Percentiles rank a stretch among this genome's conserved stretches.
These are phyloP conservation scores for Yarrowia hollandica DNA, from an alignment of 805 yeast species.

Conservation along the genomic window DNA sequence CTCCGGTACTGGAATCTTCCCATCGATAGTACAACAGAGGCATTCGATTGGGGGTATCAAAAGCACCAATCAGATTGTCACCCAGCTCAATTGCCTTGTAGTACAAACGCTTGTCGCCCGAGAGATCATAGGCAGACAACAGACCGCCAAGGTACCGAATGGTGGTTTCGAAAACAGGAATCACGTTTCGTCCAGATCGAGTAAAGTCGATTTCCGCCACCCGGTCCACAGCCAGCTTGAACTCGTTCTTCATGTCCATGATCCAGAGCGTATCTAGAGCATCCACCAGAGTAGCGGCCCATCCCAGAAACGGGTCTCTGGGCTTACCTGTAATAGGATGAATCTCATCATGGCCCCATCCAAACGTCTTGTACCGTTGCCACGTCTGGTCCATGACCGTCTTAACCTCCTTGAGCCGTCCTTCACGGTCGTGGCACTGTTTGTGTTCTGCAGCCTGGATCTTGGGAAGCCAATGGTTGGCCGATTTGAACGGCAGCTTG, in stretches of 20 bases:
- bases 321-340: constrained; percentile 43
- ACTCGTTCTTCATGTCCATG: constrained; percentile 48
- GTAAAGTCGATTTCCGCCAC: constrained; percentile 46
- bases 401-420: constrained; percentile 40
- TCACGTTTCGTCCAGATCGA: constrained; percentile 44
- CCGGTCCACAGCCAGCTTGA: constrained; percentile 44
- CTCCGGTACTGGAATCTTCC: constrained; percentile 37
- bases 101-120: constrained; percentile 43
- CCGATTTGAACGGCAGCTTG: background rate
- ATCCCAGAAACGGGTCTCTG: constrained; percentile 48
- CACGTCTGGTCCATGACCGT: constrained; percentile 48
- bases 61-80: constrained; percentile 52
- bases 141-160: constrained; percentile 57
- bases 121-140: constrained; percentile 53
- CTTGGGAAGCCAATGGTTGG: constrained; percentile 22
- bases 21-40: constrained; percentile 52
- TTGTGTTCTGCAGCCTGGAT: constrained; percentile 32
- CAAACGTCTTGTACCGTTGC: constrained; percentile 46
- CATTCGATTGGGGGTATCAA: constrained; percentile 59
- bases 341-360: constrained; percentile 51
- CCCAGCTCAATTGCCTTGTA: constrained; percentile 50
- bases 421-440: constrained; percentile 1
- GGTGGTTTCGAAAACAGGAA: constrained; percentile 54
- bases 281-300: constrained; percentile 57
- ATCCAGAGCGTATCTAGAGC: constrained; percentile 53